phyloP scores from a whole-genome alignment of 2,329 filamentous ascomycete species.

The Cladorrhinum sp. region DNA sequence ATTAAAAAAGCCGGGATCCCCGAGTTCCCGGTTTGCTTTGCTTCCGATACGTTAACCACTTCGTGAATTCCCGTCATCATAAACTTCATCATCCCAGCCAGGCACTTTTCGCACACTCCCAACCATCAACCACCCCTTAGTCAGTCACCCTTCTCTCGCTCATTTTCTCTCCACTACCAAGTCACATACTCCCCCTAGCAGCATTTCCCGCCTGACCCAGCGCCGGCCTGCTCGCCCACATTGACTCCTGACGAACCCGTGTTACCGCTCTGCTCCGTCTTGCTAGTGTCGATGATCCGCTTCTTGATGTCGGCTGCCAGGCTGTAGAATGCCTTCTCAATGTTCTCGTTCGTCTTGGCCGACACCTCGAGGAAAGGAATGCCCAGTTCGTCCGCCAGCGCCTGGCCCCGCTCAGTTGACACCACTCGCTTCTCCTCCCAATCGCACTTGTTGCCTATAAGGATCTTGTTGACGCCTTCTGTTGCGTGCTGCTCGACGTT shows the following conservation, averaged over 20 bases:
- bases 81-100: background rate
- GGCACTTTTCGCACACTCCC: background rate
- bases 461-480: constrained; percentile 98
- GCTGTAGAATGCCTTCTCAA: constrained; percentile 97
- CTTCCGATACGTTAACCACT: background rate
- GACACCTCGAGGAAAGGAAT: constrained; percentile 98
- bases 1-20: background rate
- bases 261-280: constrained; percentile 60
- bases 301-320: constrained; percentile 98
- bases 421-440: constrained; percentile 99
- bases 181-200: constrained; percentile 53
- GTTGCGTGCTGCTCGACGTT: constrained; percentile 98
- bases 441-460: constrained; percentile 99
- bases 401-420: constrained; percentile 88
- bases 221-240: constrained; percentile 61
- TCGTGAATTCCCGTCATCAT: background rate
- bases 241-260: constrained; percentile 58
- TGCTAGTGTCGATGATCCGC: constrained; percentile 87
- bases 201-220: constrained; percentile 66
- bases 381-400: constrained; percentile 89
- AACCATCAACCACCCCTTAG: background rate
- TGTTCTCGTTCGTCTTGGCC: constrained; percentile 99
- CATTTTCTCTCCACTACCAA: background rate
- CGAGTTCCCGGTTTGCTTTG: background rate
- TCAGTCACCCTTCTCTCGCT: background rate